Percentiles rank a stretch among this genome's conserved stretches.
These are phyloP conservation scores for Pythium biforme DNA, from an alignment of 352 stramenopile species.

Conservation along the genomic window DNA sequence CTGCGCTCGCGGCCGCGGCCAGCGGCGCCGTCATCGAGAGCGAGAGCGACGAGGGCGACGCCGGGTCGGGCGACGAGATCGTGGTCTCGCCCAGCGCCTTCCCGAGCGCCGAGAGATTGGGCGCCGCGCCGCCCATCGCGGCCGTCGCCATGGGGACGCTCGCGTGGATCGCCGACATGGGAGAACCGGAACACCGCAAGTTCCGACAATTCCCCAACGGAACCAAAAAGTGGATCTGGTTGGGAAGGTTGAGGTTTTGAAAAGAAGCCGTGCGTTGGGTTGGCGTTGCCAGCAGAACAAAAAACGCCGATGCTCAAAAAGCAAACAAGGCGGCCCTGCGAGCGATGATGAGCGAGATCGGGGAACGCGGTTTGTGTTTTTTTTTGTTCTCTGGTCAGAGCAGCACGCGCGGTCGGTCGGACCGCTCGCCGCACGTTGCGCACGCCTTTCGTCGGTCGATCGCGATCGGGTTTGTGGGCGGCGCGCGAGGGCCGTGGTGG, in stretches of 20 bases:
- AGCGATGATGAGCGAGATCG: not conserved
- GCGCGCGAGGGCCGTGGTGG: not conserved
- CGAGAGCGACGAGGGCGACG: constrained; percentile 23
- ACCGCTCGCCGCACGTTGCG: not conserved
- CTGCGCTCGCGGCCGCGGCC: constrained; percentile 17
- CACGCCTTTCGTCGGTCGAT: not conserved
- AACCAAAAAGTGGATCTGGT: constrained; percentile 12
- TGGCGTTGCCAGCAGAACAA: too few species aligned
- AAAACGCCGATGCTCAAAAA: not conserved
- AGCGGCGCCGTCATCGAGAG: constrained; percentile 25
- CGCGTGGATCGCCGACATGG: constrained; percentile 22
- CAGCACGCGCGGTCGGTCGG: constrained; percentile 2
- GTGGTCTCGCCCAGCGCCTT: constrained; percentile 72
- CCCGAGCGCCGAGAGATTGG: constrained; percentile 74
- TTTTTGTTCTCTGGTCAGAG: not conserved
- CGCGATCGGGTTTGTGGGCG: not conserved
- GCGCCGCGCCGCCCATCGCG: constrained; percentile 11
- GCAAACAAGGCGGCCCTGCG: not conserved
- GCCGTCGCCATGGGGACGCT: constrained; percentile 7
- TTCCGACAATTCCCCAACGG: not conserved
- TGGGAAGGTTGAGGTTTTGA: constrained; percentile 16
- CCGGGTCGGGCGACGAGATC: constrained; percentile 47
- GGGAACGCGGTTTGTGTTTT: not conserved
- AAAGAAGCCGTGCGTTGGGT: not conserved
- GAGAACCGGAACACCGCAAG: not conserved